phyloP scores from a whole-genome alignment of 345 rosid species.

The Arabidopsis suecica region DNA sequence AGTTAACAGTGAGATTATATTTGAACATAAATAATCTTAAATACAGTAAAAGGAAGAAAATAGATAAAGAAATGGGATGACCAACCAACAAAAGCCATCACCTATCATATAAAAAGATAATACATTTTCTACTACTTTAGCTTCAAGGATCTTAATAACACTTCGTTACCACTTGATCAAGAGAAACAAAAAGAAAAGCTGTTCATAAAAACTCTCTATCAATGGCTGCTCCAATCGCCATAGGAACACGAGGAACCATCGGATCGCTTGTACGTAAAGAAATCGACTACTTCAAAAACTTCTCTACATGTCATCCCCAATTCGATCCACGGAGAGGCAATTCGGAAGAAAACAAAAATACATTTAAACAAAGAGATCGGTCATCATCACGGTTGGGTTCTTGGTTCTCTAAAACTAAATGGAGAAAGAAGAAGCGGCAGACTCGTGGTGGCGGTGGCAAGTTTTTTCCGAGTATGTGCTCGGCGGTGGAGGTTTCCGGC shows the following conservation, averaged over 20 bases:
- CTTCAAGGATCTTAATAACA: no score
- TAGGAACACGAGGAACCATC: constrained; percentile 82
- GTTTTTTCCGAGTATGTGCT: constrained; percentile 61
- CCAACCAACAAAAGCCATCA: constrained; percentile 42
- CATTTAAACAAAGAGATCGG: constrained; percentile 33
- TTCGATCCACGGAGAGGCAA: constrained; percentile 23
- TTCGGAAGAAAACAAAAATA: not conserved
- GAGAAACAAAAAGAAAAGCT: constrained; percentile 19
- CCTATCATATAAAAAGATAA: constrained; percentile 1
- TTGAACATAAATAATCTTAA: constrained; percentile 20
- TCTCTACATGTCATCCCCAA: constrained; percentile 31
- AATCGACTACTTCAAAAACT: constrained; percentile 67
- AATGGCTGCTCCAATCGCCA: constrained; percentile 61
- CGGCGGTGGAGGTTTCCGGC: constrained; percentile 59
- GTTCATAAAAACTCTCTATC: constrained; percentile 32
- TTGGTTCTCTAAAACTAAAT: constrained; percentile 55
- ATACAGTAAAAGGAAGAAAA: not conserved
- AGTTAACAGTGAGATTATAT: no score
- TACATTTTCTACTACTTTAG: not conserved
- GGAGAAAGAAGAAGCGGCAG: constrained; percentile 62
- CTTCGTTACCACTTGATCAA: constrained; percentile 22
- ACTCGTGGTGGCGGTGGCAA: constrained; percentile 24
- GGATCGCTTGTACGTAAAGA: constrained; percentile 82
- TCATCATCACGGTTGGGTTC: constrained; percentile 54
- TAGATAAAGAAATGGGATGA: constrained; percentile 24